Conservation (phyloP, 208 protist genomes). For the Trypanosoma mega region DNA sequence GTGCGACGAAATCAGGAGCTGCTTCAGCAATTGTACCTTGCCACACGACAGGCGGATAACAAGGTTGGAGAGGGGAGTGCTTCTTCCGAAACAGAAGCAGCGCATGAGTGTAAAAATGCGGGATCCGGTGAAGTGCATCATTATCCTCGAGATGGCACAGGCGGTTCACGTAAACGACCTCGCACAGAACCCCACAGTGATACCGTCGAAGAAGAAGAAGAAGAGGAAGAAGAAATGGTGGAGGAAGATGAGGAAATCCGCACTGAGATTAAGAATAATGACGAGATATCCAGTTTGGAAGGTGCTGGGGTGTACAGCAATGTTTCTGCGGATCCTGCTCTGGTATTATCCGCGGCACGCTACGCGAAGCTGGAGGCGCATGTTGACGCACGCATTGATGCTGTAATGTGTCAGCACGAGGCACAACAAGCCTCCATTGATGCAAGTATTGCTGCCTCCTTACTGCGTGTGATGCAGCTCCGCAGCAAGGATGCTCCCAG, state of each 20-base stretch:
- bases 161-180: background rate
- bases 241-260: constrained; percentile 6
- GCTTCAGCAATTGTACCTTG: constrained; percentile 60
- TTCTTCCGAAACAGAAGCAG: constrained; percentile 20
- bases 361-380: constrained; percentile 25
- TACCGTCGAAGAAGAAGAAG: background rate
- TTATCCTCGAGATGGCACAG: background rate
- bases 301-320: background rate
- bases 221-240: background rate
- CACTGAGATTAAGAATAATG: constrained; percentile 12
- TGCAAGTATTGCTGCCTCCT: constrained; percentile 18
- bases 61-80: background rate
- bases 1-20: constrained; percentile 79
- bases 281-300: no score
- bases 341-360: no score
- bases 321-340: no score
- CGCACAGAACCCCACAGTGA: background rate
- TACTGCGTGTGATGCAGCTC: constrained; percentile 31
- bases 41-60: constrained; percentile 33
- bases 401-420: constrained; percentile 29
- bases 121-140: background rate
- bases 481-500: background rate
- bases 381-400: constrained; percentile 29
- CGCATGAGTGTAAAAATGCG: constrained; percentile 14
- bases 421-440: constrained; percentile 20